A percentile compares a stretch with the other conserved stretches of the same genome.
Conservation (phyloP, 768 basidiomycete species). For the Auricularia sp. region DNA sequence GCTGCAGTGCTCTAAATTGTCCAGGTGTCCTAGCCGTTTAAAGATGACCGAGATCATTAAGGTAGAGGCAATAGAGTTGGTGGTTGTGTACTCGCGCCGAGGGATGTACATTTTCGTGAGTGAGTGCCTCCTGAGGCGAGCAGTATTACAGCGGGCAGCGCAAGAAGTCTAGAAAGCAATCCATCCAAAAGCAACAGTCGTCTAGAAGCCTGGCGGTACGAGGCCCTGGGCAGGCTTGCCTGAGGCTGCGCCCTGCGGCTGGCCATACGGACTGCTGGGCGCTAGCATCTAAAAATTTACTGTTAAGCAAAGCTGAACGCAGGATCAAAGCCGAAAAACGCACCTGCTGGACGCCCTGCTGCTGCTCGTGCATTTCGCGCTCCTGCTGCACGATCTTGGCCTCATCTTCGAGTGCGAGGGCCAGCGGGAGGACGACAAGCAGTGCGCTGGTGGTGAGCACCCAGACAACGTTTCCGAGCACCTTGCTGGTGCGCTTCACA, state of each 20-base stretch:
- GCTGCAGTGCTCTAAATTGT: no score
- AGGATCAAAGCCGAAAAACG: slow-evolving; percentile 15
- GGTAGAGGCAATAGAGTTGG: no score
- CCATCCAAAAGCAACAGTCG: neutral
- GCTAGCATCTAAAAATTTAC: slow-evolving; percentile 53
- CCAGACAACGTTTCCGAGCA: slow-evolving; percentile 88
- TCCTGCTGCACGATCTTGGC: slow-evolving; percentile 90
- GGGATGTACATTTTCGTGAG: no score
- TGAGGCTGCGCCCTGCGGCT: slow-evolving; percentile 18
- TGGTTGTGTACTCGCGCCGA: no score
- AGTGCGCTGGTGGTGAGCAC: slow-evolving; percentile 88
- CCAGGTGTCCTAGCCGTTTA: no score
- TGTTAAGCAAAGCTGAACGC: slow-evolving; percentile 6
- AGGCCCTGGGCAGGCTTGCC: slow-evolving; percentile 35
- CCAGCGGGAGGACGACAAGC: slow-evolving; percentile 86
- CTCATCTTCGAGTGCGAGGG: slow-evolving; percentile 91
- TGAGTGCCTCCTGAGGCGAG: no score
- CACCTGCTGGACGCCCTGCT: slow-evolving; percentile 87
- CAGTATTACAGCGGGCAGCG: neutral
- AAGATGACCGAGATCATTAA: no score
- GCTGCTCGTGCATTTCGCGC: slow-evolving; percentile 86
- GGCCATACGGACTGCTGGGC: slow-evolving; percentile 43
- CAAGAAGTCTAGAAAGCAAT: neutral
- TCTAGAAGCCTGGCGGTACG: slow-evolving; percentile 76
- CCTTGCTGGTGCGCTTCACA: slow-evolving; percentile 55